Evolutionary conservation across 116 monocot species (phyloP).

Genomic region (Iris pallida): DNA sequence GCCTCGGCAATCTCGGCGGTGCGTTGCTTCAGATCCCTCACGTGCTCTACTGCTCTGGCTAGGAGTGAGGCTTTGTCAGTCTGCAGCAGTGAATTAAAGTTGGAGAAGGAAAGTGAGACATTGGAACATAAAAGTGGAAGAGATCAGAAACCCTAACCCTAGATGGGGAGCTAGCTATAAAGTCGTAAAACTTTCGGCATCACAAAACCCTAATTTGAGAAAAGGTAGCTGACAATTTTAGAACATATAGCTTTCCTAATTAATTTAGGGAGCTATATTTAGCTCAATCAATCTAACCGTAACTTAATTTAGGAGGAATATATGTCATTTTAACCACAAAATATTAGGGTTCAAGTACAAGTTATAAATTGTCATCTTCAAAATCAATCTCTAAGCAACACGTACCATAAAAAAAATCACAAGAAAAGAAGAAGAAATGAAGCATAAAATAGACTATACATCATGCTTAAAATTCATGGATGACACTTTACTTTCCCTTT

Average conservation of each 20-base stretch:
- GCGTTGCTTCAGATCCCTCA: conserved; percentile 64
- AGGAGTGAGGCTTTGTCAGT: conserved; percentile 82
- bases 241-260: not conserved
- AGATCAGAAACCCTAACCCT: conserved; percentile 12
- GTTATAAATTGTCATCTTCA: not conserved
- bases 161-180: conserved; percentile 6
- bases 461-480: not conserved
- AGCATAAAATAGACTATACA: not conserved
- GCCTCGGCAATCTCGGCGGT: conserved; percentile 30
- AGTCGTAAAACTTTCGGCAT: conserved; percentile 8
- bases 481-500: not conserved
- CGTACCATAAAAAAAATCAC: not conserved
- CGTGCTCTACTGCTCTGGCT: conserved; percentile 68
- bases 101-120: not conserved
- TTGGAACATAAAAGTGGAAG: too few species aligned
- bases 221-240: not conserved
- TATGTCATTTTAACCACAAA: not conserved
- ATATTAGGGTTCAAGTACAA: not conserved
- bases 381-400: not conserved
- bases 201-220: conserved; percentile 1
- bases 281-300: not conserved
- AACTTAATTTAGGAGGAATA: not conserved
- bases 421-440: not conserved
- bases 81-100: conserved; percentile 15
- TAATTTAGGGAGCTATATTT: not conserved